Evolutionary conservation across 2,329 filamentous ascomycete species (phyloP).

Genomic region (Fusarium citri): DNA sequence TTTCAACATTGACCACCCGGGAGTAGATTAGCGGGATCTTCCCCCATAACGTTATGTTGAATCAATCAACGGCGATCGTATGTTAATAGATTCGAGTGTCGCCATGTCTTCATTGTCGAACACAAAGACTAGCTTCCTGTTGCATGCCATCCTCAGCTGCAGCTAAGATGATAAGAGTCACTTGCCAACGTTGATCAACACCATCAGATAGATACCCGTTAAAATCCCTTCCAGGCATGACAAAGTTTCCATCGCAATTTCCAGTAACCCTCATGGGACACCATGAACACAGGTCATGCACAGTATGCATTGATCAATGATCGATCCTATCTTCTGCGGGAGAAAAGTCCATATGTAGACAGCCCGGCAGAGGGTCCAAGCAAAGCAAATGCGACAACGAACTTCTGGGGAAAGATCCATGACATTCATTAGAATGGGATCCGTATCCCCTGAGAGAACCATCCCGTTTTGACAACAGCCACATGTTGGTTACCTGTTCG

Average conservation of each 20-base stretch:
- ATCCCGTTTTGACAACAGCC: slow-evolving; percentile 27
- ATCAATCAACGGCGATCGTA: neutral
- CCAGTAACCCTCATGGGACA: slow-evolving; percentile 30
- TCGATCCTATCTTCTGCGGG: slow-evolving; percentile 25
- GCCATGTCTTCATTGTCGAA: neutral
- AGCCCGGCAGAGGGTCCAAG: slow-evolving; percentile 9
- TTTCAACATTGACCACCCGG: neutral
- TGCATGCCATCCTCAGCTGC: neutral
- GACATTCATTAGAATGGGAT: slow-evolving; percentile 2
- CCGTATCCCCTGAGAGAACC: slow-evolving; percentile 7
- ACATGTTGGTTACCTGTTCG: slow-evolving; percentile 29
- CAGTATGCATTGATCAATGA: slow-evolving; percentile 42
- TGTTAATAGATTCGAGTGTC: neutral
- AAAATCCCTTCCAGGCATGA: slow-evolving; percentile 19
- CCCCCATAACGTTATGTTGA: neutral
- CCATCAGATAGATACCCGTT: neutral
- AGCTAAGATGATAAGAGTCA: neutral
- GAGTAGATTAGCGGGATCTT: neutral
- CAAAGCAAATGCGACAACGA: slow-evolving; percentile 7
- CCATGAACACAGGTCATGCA: slow-evolving; percentile 42
- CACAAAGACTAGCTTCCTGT: neutral
- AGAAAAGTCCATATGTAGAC: slow-evolving; percentile 1
- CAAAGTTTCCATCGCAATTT: slow-evolving; percentile 38
- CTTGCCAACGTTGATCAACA: neutral
- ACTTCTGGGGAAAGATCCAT: slow-evolving; percentile 16